These are phyloP conservation scores for Aphanomyces astaci DNA, from an alignment of 352 stramenopile genomes.

Conservation along the genomic window DNA sequence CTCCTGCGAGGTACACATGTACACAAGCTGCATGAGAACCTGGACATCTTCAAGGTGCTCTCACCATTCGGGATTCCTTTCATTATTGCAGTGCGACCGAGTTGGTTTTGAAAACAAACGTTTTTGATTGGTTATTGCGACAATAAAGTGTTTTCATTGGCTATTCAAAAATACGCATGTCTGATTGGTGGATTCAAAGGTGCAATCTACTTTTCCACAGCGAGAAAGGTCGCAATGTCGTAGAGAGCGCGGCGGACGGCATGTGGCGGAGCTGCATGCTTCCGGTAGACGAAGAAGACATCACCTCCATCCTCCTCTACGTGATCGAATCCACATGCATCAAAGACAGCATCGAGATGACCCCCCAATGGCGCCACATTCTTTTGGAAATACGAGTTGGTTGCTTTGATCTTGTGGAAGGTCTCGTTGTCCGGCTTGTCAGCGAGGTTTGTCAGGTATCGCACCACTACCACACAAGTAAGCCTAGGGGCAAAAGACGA, in stretches of 20 bases:
- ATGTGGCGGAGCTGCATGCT: background rate
- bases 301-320: background rate
- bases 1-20: background rate
- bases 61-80: background rate
- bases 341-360: background rate
- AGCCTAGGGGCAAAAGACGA: constrained; percentile 1
- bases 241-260: background rate
- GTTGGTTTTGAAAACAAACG: too few species aligned
- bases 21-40: background rate
- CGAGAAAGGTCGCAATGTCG: background rate
- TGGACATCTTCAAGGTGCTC: background rate
- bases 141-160: background rate
- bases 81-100: background rate
- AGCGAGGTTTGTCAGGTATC: constrained; percentile 65
- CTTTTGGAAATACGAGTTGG: constrained; percentile 61
- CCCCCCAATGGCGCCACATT: constrained; percentile 30
- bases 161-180: background rate
- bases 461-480: constrained; percentile 29
- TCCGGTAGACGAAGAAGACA: constrained; percentile 4
- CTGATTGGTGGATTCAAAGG: background rate
- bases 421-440: constrained; percentile 43
- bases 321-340: background rate
- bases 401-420: constrained; percentile 61
- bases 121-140: background rate
- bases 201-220: background rate